Evolutionary conservation across 1,139 yeast species (phyloP).

Genomic region (Debaryomycetaceae sp.): DNA sequence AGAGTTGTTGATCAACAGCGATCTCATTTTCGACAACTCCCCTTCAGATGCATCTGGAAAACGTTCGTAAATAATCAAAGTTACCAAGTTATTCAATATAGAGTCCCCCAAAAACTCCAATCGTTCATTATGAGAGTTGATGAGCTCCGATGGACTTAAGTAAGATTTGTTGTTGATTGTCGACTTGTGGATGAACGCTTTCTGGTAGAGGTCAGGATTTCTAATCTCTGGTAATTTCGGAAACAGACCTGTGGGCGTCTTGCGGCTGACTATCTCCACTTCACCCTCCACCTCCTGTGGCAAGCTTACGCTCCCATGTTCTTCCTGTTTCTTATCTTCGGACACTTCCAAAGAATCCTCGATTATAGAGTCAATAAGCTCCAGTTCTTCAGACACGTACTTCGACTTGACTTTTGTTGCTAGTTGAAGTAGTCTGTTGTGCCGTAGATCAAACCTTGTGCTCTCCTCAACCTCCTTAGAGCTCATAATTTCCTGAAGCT

Average conservation of each 20-base stretch:
- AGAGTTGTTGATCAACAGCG: constrained; percentile 70
- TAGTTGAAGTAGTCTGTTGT: constrained; percentile 52
- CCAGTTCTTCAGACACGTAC: constrained; percentile 44
- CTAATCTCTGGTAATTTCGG: constrained; percentile 72
- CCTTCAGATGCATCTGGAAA: constrained; percentile 83
- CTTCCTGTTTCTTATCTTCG: constrained; percentile 1
- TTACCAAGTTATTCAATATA: constrained; percentile 67
- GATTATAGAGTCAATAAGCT: constrained; percentile 47
- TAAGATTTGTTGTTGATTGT: constrained; percentile 57
- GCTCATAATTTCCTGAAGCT: constrained; percentile 30
- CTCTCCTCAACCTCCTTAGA: constrained; percentile 28
- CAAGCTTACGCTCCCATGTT: neutral
- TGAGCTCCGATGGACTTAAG: constrained; percentile 52
- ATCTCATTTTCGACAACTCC: constrained; percentile 66
- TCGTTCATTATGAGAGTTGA: constrained; percentile 77
- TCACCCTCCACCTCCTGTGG: neutral
- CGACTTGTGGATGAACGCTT: constrained; percentile 84
- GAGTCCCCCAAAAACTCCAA: constrained; percentile 94
- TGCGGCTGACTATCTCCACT: neutral
- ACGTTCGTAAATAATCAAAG: constrained; percentile 60
- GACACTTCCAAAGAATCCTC: constrained; percentile 12
- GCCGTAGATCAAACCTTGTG: constrained; percentile 46
- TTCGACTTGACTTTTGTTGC: constrained; percentile 59
- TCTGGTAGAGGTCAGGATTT: constrained; percentile 54
- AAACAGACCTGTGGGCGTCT: neutral